Conservation (phyloP, 2,329 filamentous ascomycete genomes). For the Fusarium sororula region DNA sequence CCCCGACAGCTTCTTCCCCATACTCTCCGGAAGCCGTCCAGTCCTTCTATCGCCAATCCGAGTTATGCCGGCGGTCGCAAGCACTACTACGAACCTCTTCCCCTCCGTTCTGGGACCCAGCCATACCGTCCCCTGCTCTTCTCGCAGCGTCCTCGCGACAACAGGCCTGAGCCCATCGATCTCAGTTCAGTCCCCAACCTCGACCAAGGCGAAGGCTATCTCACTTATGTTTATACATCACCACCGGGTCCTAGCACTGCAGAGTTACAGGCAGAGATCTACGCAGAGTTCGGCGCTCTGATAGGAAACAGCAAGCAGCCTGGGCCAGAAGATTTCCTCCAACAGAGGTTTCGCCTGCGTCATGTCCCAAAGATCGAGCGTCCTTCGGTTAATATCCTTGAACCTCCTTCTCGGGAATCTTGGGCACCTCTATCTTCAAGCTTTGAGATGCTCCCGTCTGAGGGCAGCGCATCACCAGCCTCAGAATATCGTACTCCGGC, state of each 20-base stretch:
- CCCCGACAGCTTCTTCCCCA: no score
- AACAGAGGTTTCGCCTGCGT: background rate
- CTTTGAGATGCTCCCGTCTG: background rate
- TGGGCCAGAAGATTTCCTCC: background rate
- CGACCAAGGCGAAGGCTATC: background rate
- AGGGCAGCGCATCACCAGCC: background rate
- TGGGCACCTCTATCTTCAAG: background rate
- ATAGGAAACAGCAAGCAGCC: background rate
- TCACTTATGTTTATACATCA: background rate
- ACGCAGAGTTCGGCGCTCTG: background rate
- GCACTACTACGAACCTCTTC: slow-evolving; percentile 9
- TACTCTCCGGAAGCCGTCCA: background rate
- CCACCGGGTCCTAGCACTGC: background rate
- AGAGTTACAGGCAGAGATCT: background rate
- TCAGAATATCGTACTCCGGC: background rate
- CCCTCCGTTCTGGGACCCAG: background rate
- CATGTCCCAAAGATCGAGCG: background rate
- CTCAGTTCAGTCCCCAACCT: background rate
- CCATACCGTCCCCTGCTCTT: background rate
- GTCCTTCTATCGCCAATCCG: background rate
- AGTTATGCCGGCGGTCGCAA: background rate
- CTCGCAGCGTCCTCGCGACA: background rate
- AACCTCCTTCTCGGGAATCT: background rate
- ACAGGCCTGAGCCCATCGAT: background rate
- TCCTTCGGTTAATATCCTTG: background rate